Conservation (phyloP, 805 yeast species). For the Isabelozyma gotoi region DNA sequence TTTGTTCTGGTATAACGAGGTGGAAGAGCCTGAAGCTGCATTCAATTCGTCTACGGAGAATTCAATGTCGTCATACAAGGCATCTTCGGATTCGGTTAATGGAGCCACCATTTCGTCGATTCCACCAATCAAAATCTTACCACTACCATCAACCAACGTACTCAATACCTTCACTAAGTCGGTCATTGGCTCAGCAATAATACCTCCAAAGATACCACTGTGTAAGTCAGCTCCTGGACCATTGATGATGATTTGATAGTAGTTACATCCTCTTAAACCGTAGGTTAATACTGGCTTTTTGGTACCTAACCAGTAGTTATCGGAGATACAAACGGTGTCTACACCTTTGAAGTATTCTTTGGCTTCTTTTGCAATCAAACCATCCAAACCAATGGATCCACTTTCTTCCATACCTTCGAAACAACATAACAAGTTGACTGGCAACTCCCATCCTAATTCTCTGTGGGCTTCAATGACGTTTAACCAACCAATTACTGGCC, state of each 20-base stretch:
- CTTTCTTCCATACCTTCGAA: constrained; percentile 99
- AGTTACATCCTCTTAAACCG: constrained; percentile 95
- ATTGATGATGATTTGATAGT: constrained; percentile 75
- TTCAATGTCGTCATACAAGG: constrained; percentile 81
- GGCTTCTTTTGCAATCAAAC: constrained; percentile 77
- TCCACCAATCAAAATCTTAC: constrained; percentile 86
- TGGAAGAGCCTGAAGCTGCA: constrained; percentile 84
- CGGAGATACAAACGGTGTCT: constrained; percentile 93
- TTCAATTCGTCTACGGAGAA: constrained; percentile 82
- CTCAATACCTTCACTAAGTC: constrained; percentile 81
- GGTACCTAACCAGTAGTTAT: constrained; percentile 98
- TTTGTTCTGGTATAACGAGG: constrained; percentile 74
- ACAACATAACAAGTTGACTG: constrained; percentile 89
- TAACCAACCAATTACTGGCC: constrained; percentile 97
- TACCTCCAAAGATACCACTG: constrained; percentile 96
- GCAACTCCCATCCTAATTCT: constrained; percentile 80
- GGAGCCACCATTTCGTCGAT: constrained; percentile 94
- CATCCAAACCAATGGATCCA: constrained; percentile 91
- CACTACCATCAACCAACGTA: constrained; percentile 74
- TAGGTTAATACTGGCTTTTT: constrained; percentile 95
- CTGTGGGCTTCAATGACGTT: constrained; percentile 89
- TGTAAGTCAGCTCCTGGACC: constrained; percentile 98
- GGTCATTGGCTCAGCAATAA: constrained; percentile 95
- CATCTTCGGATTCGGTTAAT: constrained; percentile 74
- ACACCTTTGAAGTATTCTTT: constrained; percentile 77